Evolutionary conservation across 768 basidiomycete genomes (phyloP), one percentile per base, ranked within the genome.

Genomic region (Leccinum incarnatum): DNA sequence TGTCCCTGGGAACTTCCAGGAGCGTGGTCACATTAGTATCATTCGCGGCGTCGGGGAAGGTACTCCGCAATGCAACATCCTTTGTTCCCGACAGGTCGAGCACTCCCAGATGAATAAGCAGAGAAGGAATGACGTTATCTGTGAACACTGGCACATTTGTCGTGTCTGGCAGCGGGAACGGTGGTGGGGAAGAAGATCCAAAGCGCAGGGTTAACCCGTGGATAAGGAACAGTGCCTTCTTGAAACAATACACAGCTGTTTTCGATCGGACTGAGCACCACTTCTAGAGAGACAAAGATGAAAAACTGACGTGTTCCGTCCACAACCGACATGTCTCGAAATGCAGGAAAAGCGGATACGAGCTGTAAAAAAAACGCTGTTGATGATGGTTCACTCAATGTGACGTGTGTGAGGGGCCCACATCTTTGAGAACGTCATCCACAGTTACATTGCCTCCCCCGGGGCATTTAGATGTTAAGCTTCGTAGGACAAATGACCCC

Each of bases 201-300:
- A 94, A 94, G 48, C 90, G 85, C 47, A 87, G 70, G 25, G 72
- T 74, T 53, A 95, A 74, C 25, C 84, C 86, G 61, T 91, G 84
- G 53, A 93, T 77, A 53, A 95, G 81, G 72, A 93, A 92, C 32
- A 96, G 76, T 2, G 89, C 92, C 68, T 95, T 96, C 74, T 93
- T 94, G 81, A 93, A 92, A 68, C 91, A 84, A 74, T 92, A 95
- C 23, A 93, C 79, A n/a, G 83, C 91, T 93, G 36, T 56, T 46
- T 48, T 46, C 23, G 32, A 52, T 25, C 15, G 37, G 30, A 51
- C 49, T 52, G 4, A 57, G 51, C 37, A 21, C 14, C 23, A 61
- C 49, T 46, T 51, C 23, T 42, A 29, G 21, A n/a, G 37, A 52
- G 23, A 23, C 46, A 40, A 57, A 54, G 37, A 58, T 65, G 51